Evolutionary conservation across 1,284 basidiomycete genomes (phyloP), one percentile per base, ranked within the genome.

Genomic region (Malassezia slooffiae): DNA sequence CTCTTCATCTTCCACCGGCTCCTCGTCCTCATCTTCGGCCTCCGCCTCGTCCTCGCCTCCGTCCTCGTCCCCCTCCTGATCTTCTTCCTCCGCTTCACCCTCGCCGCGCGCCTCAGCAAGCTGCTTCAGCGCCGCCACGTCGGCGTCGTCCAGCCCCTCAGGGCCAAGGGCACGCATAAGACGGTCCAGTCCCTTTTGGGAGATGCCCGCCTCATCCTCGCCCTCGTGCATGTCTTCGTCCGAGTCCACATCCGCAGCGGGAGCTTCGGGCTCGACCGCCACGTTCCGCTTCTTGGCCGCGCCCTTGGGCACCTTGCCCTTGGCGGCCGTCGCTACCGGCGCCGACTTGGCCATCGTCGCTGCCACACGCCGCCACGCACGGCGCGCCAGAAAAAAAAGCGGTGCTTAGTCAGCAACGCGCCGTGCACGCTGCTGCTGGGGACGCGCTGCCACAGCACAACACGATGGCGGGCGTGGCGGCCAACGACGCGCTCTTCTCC

Each of bases 91-190:
- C 0, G 49, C 59, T 2, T 51, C 56, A 0, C 47, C 59, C 1
- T 49, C 52, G 2, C 48, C 43, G 3, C 54, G 47, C 1, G 51
- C 52, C 23, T 47, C 48, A n/a, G n/a, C n/a, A 5, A 59, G 39
- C 41, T 51, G 49, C 24, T 57, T 43, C 6, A 67, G 43, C 23
- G 55, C 52, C 24, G 61, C 59, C 38, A 54, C 41, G 26, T 62
- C 63, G n/a, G 54, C 47, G 38, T 64, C 63, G 24, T 56, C 46
- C 21, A 68, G 40, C 5, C 60, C 62, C 31, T 69, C 64, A 3
- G 60, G 51, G 8, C 63, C 64, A 3, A 69, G 50, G 3, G 64
- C 62, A 15, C 44, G 52, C 57, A 69, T 61, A 16, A 69, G 34
- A 8, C 60, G 46, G 43, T 64, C 48, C 32, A 69, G 44, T 8